These are phyloP conservation scores for Ilyonectria robusta DNA, from an alignment of 2,329 filamentous ascomycete genomes.

Conservation along the genomic window DNA sequence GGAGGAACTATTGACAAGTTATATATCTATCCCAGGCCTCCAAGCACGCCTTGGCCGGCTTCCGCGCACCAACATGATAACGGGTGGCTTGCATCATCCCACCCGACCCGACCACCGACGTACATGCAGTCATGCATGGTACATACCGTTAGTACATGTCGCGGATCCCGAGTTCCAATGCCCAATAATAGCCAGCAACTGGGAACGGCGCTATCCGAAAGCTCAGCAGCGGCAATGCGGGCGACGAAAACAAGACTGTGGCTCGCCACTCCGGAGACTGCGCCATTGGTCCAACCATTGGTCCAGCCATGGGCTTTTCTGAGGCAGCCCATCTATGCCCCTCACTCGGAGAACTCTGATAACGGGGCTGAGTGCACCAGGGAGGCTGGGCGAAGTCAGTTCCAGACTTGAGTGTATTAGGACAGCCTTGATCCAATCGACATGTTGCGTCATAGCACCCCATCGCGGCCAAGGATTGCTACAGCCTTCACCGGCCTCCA, in stretches of 20 bases:
- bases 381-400: background rate
- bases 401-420: background rate
- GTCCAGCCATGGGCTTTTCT: conserved; percentile 2
- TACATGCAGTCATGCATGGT: background rate
- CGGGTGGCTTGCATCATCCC: conserved; percentile 9
- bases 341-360: background rate
- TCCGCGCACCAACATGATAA: background rate
- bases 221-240: no score
- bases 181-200: background rate
- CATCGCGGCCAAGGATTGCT: background rate
- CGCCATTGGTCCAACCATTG: conserved; percentile 10
- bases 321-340: background rate
- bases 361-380: no score
- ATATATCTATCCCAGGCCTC: conserved; percentile 2
- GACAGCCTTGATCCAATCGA: background rate
- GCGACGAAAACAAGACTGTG: background rate
- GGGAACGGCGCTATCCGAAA: background rate
- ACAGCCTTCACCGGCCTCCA: background rate
- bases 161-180: background rate
- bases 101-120: background rate
- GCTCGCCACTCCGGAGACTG: background rate
- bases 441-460: conserved; percentile 10
- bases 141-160: background rate
- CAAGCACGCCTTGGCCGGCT: conserved; percentile 6
- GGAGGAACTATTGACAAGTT: background rate